Conservation (phyloP, 345 rosid species). For the Salix koriyanagi region DNA sequence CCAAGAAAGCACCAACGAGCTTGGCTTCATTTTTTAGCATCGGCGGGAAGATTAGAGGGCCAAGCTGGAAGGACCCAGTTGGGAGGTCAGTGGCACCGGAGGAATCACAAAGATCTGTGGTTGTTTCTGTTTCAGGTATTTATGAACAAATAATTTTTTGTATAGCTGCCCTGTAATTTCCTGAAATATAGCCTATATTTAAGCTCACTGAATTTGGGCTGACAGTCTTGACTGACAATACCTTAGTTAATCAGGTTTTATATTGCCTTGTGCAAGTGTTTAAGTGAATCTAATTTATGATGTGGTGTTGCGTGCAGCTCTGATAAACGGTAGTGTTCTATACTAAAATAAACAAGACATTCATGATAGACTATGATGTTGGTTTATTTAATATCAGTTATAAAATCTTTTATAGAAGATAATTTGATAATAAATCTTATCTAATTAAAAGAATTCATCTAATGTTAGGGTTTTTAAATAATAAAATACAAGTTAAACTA, state of each 20-base stretch:
- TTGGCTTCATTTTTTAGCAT: background rate
- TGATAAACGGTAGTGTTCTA: too few species aligned
- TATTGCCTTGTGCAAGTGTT: background rate
- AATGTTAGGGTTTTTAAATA: too few species aligned
- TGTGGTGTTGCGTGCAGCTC: background rate
- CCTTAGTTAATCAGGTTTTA: background rate
- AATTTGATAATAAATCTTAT: too few species aligned
- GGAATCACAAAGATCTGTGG: background rate
- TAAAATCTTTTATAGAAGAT: too few species aligned
- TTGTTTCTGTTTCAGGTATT: background rate
- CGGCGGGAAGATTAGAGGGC: slow-evolving; percentile 7
- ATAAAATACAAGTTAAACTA: too few species aligned
- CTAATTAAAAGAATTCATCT: too few species aligned
- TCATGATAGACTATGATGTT: too few species aligned
- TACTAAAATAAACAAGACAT: too few species aligned
- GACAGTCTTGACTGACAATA: background rate
- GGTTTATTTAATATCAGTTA: too few species aligned
- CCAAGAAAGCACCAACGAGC: background rate
- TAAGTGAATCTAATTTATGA: background rate
- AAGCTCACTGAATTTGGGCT: background rate
- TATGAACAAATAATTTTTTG: slow-evolving; percentile 1
- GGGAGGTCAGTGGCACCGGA: slow-evolving; percentile 1
- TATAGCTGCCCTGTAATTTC: slow-evolving; percentile 1
- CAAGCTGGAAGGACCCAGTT: slow-evolving; percentile 2
- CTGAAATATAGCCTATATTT: background rate